Percentiles rank a stretch among this genome's conserved stretches.
phyloP scores from a whole-genome alignment of 495 filamentous ascomycete species.

The Alectoria sarmentosa region DNA sequence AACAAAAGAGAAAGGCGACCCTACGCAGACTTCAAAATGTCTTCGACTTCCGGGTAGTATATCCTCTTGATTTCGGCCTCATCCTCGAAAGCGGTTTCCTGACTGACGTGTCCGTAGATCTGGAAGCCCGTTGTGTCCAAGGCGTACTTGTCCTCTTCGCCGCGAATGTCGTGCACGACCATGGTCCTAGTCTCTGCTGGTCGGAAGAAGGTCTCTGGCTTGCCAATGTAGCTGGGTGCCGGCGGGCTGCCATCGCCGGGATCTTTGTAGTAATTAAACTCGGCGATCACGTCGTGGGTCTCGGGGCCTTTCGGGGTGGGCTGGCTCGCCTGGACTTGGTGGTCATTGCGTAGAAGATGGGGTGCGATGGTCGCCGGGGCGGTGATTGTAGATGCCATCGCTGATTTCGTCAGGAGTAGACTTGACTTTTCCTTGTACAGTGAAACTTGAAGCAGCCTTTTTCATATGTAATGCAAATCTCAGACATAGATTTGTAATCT shows the following conservation, averaged over 20 bases:
- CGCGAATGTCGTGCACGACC: slow-evolving; percentile 42
- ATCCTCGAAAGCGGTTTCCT: slow-evolving; percentile 48
- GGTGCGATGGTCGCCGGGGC: slow-evolving; percentile 10
- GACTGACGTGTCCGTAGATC: slow-evolving; percentile 40
- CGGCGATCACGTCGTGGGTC: slow-evolving; percentile 39
- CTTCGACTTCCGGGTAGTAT: slow-evolving; percentile 62
- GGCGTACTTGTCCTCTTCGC: slow-evolving; percentile 42
- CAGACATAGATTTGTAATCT: not conserved
- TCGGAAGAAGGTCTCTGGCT: slow-evolving; percentile 46
- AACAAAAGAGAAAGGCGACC: slow-evolving; percentile 14
- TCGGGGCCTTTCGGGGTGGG: not conserved
- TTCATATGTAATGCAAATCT: slow-evolving; percentile 1
- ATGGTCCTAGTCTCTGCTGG: slow-evolving; percentile 31
- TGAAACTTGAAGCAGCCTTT: not conserved
- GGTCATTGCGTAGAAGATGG: slow-evolving; percentile 16
- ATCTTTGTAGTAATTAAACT: slow-evolving; percentile 54
- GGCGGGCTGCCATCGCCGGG: slow-evolving; percentile 52
- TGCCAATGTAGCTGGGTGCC: slow-evolving; percentile 39
- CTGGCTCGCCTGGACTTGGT: slow-evolving; percentile 1
- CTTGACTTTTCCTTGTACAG: not conserved
- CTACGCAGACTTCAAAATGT: slow-evolving; percentile 55
- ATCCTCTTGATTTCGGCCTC: slow-evolving; percentile 58
- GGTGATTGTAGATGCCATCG: slow-evolving; percentile 19
- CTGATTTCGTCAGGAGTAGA: no score
- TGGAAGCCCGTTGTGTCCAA: slow-evolving; percentile 47